A percentile compares a stretch with the other conserved stretches of the same genome.
Conservation (phyloP, 345 rosid genomes). For the Cochlearia excelsa region DNA sequence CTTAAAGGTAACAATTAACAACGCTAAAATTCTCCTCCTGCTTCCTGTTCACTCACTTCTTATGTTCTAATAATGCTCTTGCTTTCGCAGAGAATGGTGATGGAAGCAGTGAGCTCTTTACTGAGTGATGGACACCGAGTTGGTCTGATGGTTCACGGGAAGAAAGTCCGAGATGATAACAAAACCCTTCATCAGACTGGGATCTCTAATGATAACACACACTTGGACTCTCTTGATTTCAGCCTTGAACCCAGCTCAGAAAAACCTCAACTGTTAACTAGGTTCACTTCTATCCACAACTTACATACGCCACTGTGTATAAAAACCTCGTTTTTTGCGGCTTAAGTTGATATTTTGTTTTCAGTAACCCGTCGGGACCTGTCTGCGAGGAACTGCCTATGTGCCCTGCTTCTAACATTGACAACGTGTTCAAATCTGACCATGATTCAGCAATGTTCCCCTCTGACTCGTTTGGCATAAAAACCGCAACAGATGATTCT, state of each 20-base stretch:
- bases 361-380: conserved; percentile 48
- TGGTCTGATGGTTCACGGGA: conserved; percentile 80
- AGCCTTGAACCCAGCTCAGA: conserved; percentile 76
- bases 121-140: conserved; percentile 76
- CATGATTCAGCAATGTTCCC: conserved; percentile 70
- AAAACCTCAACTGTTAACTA: conserved; percentile 50
- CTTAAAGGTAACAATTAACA: conserved; percentile 56
- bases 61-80: conserved; percentile 2
- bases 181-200: conserved; percentile 86
- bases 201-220: conserved; percentile 54
- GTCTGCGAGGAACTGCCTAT: conserved; percentile 37
- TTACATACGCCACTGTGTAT: background rate
- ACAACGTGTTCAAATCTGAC: conserved; percentile 50
- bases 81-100: conserved; percentile 66
- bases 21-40: background rate
- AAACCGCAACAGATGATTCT: conserved; percentile 43
- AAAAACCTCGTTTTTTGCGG: background rate
- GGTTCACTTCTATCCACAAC: conserved; percentile 38
- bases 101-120: conserved; percentile 81
- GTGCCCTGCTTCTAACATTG: conserved; percentile 32
- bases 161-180: conserved; percentile 84
- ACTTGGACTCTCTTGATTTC: conserved; percentile 68
- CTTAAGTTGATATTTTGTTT: conserved; percentile 15
- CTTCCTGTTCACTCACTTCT: too few relatives aligned
- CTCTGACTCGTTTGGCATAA: conserved; percentile 43